These are phyloP conservation scores for Daldinia loculata DNA, from an alignment of 495 filamentous ascomycete species.

Conservation along the genomic window DNA sequence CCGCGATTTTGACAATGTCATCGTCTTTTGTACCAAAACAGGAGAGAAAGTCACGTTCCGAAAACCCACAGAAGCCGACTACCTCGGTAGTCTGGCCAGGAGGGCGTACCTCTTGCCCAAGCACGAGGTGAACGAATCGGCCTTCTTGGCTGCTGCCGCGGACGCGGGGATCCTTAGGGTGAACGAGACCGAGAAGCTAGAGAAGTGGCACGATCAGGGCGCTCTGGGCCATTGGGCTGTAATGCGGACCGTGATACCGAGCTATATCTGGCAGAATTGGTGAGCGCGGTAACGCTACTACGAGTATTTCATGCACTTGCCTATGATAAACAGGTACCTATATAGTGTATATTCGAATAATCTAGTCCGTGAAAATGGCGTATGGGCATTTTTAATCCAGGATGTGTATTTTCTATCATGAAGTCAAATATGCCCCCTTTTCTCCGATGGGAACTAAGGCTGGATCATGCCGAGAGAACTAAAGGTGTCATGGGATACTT, in stretches of 20 bases:
- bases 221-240: constrained; percentile 89
- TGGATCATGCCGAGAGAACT: background rate
- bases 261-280: constrained; percentile 87
- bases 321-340: background rate
- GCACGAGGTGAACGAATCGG: constrained; percentile 70
- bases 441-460: background rate
- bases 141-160: constrained; percentile 53
- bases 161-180: constrained; percentile 59
- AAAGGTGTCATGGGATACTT: no score
- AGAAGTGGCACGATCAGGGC: constrained; percentile 73
- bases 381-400: background rate
- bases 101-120: constrained; percentile 74
- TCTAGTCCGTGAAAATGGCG: background rate
- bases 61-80: constrained; percentile 69
- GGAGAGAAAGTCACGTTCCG: constrained; percentile 68
- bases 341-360: background rate
- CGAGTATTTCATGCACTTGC: background rate
- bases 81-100: constrained; percentile 73
- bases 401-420: background rate
- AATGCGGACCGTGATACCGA: constrained; percentile 86
- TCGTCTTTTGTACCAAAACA: constrained; percentile 73
- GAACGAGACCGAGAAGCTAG: constrained; percentile 67
- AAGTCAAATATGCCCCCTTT: background rate
- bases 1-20: constrained; percentile 89
- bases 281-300: constrained; percentile 50